Base-by-base conservation (phyloP, 2,329 filamentous ascomycete genomes). In the Trichoderma sp. region DNA sequence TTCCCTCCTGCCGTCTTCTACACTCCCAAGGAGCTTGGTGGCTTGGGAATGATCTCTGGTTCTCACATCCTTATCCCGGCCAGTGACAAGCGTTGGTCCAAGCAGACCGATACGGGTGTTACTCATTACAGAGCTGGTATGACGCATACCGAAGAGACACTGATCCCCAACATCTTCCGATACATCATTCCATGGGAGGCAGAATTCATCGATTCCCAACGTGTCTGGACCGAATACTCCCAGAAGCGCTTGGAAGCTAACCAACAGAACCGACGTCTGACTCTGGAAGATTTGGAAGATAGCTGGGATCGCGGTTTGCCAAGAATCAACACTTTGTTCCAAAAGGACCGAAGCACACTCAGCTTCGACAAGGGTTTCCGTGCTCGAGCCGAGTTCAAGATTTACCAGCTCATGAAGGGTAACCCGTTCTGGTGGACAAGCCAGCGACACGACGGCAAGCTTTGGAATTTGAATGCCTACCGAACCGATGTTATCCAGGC, bases 351-450 rank as follows among this genome's bases (percentile, higher is more conserved):
- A 75, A 97, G 93, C 78, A 99, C 95, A 0, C 86, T 99, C 71
- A 97, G 93, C 75, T 99, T 99, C 76, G 95, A 99, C 83, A 99
- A 99, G 81, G 95, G 95, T 65, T 99, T 98, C 89, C 90, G 95
- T 73, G 90, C 94, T 15, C 87, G 95, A 64, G 93, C 94, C 12
- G 95, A 99, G 78, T 99, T 99, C 84, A 99, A 99, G 84, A 90
- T 95, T 34, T 99, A 98, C 77, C 94, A 98, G 78, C 84, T 98
- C 69, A 98, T 99, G 94, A 97, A 97, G 87, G 96, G 91, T 80
- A 97, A 98, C 77, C 95, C 95, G 0, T 98, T 98, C 84, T 97
- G 94, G 93, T 99, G 95, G 95, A 99, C 95, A 4, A 97, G 92
- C 74, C 94, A 98, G 79, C 86, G 95, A 45, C 96, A 99, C 75